Percentiles rank a stretch among this genome's conserved stretches.
phyloP scores from a whole-genome alignment of 257 asterid genomes.

The Solanum piurae region DNA sequence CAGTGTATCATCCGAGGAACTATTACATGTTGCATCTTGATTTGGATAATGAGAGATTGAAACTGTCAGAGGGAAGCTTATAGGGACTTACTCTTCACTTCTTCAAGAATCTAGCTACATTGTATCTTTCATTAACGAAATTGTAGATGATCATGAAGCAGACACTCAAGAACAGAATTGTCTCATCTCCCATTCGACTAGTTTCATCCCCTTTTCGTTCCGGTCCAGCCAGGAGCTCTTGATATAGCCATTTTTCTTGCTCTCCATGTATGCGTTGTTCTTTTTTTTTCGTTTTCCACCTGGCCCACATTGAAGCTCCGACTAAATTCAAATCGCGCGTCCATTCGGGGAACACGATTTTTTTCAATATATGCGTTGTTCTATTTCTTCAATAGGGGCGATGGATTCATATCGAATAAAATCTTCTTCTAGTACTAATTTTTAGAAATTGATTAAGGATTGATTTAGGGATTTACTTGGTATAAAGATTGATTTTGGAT shows the following conservation, averaged over 20 bases:
- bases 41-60: conserved; percentile 43
- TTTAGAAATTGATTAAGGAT: not conserved
- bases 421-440: not conserved
- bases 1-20: conserved; percentile 68
- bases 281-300: no score
- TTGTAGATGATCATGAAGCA: not conserved
- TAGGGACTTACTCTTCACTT: not conserved
- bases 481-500: not conserved
- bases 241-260: not conserved
- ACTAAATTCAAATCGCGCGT: not conserved
- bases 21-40: conserved; percentile 71
- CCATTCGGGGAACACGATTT: not conserved
- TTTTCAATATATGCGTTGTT: no score
- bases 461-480: not conserved
- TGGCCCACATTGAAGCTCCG: fast-evolving
- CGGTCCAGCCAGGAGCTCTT: not conserved
- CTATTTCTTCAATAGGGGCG: not conserved
- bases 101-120: not conserved
- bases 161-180: not conserved
- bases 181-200: not conserved
- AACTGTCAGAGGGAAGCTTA: not conserved
- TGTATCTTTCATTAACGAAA: no score
- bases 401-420: not conserved
- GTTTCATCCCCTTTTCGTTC: not conserved
- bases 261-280: not conserved